phyloP scores from a whole-genome alignment of 1,284 basidiomycete genomes.

The Fomitopsis pinicola region DNA sequence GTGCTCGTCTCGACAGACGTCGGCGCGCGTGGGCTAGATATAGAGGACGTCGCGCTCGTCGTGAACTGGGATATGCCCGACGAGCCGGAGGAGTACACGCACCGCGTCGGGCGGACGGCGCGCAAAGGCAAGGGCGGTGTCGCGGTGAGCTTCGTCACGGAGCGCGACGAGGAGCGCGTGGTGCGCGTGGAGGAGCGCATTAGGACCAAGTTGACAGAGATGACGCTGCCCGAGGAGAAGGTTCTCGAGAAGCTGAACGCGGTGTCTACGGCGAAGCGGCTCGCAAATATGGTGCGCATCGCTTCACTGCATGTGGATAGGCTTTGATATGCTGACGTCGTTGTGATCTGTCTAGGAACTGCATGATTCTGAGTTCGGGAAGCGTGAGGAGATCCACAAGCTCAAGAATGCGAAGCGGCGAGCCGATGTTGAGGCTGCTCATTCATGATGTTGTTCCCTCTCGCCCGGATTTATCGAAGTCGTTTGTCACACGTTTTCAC shows the following conservation, averaged over 20 bases:
- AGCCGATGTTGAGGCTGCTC: slow-evolving; percentile 18
- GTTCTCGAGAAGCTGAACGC: slow-evolving; percentile 86
- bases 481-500: not conserved
- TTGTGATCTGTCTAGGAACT: slow-evolving; percentile 58
- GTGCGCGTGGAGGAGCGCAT: slow-evolving; percentile 85
- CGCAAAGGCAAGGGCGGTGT: slow-evolving; percentile 89
- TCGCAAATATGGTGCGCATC: slow-evolving; percentile 84
- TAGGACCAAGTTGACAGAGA: slow-evolving; percentile 71
- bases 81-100: slow-evolving; percentile 75
- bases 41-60: slow-evolving; percentile 92
- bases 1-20: slow-evolving; percentile 95
- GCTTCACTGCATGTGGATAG: not conserved
- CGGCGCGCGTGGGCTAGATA: slow-evolving; percentile 91
- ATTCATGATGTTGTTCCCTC: not conserved
- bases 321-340: not conserved
- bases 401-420: slow-evolving; percentile 51
- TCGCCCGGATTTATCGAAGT: too few relatives aligned
- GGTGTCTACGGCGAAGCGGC: slow-evolving; percentile 88
- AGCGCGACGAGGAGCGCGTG: slow-evolving; percentile 86
- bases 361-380: slow-evolving; percentile 89
- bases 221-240: slow-evolving; percentile 73
- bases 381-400: slow-evolving; percentile 77
- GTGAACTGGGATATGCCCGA: slow-evolving; percentile 95
- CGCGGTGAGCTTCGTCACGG: slow-evolving; percentile 93
- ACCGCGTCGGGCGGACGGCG: slow-evolving; percentile 87